Percentiles rank a stretch among this genome's conserved stretches.
These are phyloP conservation scores for Zygoascus biomembranicola DNA, from an alignment of 805 yeast species.

Conservation along the genomic window DNA sequence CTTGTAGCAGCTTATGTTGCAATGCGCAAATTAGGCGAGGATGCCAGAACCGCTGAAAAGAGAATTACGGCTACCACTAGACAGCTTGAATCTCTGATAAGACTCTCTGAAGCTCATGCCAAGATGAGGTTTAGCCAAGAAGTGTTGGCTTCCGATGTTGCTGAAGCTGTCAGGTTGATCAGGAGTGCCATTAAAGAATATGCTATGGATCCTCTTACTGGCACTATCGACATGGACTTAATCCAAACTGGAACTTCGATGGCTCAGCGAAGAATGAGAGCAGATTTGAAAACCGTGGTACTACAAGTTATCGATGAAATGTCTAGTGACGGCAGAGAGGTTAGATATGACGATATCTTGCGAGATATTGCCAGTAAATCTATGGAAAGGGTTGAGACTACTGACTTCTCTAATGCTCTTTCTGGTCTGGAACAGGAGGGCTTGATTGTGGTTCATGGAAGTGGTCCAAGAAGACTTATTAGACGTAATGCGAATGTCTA, in stretches of 20 bases:
- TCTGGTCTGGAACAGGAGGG: constrained; percentile 66
- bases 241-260: constrained; percentile 93
- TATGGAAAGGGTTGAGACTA: constrained; percentile 56
- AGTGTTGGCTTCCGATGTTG: constrained; percentile 76
- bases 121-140: constrained; percentile 73
- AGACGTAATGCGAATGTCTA: constrained; percentile 19
- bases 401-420: constrained; percentile 61
- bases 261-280: constrained; percentile 70
- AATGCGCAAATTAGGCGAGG: constrained; percentile 93
- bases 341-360: constrained; percentile 52
- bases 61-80: constrained; percentile 97
- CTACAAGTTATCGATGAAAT: constrained; percentile 39
- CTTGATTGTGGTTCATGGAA: constrained; percentile 59
- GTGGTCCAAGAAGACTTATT: constrained; percentile 59
- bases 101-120: constrained; percentile 94
- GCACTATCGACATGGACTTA: constrained; percentile 94
- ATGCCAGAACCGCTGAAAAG: constrained; percentile 72
- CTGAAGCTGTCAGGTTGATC: constrained; percentile 88
- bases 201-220: constrained; percentile 96
- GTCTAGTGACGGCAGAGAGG: constrained; percentile 33
- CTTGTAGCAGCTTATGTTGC: constrained; percentile 83
- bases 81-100: constrained; percentile 91
- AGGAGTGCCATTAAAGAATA: constrained; percentile 93
- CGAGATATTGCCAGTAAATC: constrained; percentile 59
- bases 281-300: constrained; percentile 60